Evolutionary conservation across 331 rosid species (phyloP).

Genomic region (Stylosanthes scabra): DNA sequence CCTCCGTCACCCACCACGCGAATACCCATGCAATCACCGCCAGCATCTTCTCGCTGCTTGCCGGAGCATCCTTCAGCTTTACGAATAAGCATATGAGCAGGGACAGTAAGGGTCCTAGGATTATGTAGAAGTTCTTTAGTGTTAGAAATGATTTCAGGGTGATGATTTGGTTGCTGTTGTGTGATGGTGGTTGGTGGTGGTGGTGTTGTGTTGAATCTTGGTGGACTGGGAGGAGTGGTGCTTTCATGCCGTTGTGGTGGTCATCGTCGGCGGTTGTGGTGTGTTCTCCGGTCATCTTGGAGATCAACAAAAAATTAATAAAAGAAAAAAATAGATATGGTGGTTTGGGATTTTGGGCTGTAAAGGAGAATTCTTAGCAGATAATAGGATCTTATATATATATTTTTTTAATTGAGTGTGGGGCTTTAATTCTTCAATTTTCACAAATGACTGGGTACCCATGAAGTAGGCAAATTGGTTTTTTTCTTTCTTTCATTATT

Average conservation of each 20-base stretch:
- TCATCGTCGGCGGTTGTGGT: background rate
- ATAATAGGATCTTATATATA: too few species aligned
- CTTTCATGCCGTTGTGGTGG: constrained; percentile 53
- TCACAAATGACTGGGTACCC: background rate
- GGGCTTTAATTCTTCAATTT: constrained; percentile 4
- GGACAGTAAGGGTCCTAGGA: constrained; percentile 70
- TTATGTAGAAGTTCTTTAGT: constrained; percentile 45
- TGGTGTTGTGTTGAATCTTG: constrained; percentile 34
- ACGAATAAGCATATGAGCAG: constrained; percentile 49
- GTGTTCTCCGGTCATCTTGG: constrained; percentile 45
- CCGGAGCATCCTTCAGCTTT: constrained; percentile 57
- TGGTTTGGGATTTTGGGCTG: background rate
- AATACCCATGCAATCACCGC: constrained; percentile 82
- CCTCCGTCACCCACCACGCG: constrained; percentile 84
- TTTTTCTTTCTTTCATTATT: background rate
- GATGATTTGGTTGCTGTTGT: background rate
- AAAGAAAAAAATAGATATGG: background rate
- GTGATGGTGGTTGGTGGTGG: background rate
- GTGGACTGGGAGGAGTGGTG: constrained; percentile 66
- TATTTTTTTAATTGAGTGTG: background rate
- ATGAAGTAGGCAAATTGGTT: background rate
- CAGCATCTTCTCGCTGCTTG: constrained; percentile 65
- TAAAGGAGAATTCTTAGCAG: background rate
- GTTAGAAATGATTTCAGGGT: constrained; percentile 44
- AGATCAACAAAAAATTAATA: background rate